Evolutionary conservation across 202 grass and related monocot genomes (phyloP), one percentile per base, ranked within the genome.

Genomic region (Zoysia matrella): DNA sequence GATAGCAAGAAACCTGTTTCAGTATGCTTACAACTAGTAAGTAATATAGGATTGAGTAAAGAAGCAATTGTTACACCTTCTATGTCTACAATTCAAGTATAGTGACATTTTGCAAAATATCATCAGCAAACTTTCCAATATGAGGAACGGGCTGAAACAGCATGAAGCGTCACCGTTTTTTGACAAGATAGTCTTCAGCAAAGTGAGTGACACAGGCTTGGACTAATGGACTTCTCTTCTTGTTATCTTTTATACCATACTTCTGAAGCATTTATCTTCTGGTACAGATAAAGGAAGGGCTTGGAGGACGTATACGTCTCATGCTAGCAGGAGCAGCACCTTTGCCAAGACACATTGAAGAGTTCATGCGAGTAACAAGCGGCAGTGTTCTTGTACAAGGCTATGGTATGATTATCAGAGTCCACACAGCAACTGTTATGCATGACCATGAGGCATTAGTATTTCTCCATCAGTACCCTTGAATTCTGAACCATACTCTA

Each of bases 91-190:
- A 11, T 75, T 79, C 10, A 48, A 53, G 13, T 75, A 64, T 89
- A 66, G 56, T 9, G 60, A 72, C 69, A 65, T 52, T 1, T 44
- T 39, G 81, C 62, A 63, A 16, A 46, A 13, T 69, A 12, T 80
- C 47, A 69, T 51, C 85, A 99, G 96, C 72, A 95, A 99, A 67
- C 84, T 99, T 77, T 74, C 53, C 44, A 98, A 95, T 66, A 72
- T 98, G 73, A 88, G 51, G 63, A 93, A 87, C 58, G 96, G 96
- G 40, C 52, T 95, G 71, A 95, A 87, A 86, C 96, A 99, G 75
- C 69, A 99, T 46, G 96, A 99, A 88, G 96, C 92, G 45, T 99
- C 96, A 8, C 92, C 92, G 6, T 95, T 95, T 90, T 94, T 99
- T 0, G 92, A 99, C 87, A 91, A 86, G 68, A 84, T 95, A 82